These are phyloP conservation scores for Paraconiothyrium sp. DNA, from an alignment of 2,329 filamentous ascomycete species.

Conservation along the genomic window DNA sequence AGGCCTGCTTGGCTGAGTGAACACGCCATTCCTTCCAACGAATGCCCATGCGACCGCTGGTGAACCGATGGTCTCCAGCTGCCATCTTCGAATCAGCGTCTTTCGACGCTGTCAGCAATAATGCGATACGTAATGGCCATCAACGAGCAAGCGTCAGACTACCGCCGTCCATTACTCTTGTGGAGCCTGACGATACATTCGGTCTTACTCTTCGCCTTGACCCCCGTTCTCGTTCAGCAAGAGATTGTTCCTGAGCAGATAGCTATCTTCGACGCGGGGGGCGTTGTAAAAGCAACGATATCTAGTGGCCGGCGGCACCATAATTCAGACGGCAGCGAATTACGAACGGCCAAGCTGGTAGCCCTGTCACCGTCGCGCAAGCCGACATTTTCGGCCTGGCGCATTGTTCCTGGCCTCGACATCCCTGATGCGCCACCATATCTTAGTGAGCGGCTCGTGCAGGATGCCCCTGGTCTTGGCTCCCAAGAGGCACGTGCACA, in stretches of 20 bases:
- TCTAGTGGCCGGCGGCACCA: constrained; percentile 17
- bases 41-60: constrained; percentile 9
- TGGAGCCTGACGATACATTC: not conserved
- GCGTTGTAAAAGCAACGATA: not conserved
- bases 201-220: not conserved
- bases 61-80: constrained; percentile 7
- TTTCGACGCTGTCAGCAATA: constrained; percentile 5
- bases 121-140: constrained; percentile 9
- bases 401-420: constrained; percentile 38
- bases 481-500: constrained; percentile 30
- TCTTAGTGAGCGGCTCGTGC: constrained; percentile 28
- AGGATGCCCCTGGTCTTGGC: constrained; percentile 35
- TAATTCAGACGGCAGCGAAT: constrained; percentile 26
- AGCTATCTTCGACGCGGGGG: not conserved
- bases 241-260: not conserved
- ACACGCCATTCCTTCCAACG: constrained; percentile 5
- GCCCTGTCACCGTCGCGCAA: constrained; percentile 19
- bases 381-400: constrained; percentile 31
- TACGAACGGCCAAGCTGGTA: constrained; percentile 20
- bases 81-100: constrained; percentile 5
- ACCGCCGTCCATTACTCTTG: not conserved
- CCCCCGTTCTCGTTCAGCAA: not conserved
- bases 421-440: constrained; percentile 33
- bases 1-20: constrained; percentile 10
- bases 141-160: not conserved